Base-by-base conservation (phyloP, 2,329 filamentous ascomycete species). In the Apiospora koreana region DNA sequence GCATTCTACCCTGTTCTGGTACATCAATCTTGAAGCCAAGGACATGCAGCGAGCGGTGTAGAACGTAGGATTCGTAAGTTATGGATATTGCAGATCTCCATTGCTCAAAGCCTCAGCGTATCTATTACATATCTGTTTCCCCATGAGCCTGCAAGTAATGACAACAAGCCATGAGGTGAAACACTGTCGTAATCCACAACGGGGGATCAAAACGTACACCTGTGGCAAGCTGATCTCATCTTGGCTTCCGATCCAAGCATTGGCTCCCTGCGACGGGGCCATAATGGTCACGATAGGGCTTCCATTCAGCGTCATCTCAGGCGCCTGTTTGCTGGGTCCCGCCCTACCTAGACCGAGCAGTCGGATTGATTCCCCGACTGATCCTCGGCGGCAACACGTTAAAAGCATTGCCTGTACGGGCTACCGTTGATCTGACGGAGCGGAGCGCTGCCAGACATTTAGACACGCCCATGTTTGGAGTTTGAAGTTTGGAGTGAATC, bases 101-200 rank as follows among this genome's bases (percentile, higher is more conserved):
- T 62, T 62, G 28, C 38, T 62, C 54, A n/a, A 62, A 38, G 31
- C 31, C 54, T 67, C 65, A 67, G 42, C 42, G 12, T 46, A 35
- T 46, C 46, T 46, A 35, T 46, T 67, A 45, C 38, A 66, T 66
- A 31, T 46, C 23, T 66, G 41, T 28, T 46, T 18, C 31, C 42
- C 65, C 42, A 46, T 31, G 31, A 67, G 42, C 25, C 45, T 42
- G 42, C 65, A 67, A n/a, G 46, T 43, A 35, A 28, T 35, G 25
- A 35, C 23, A 66, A 46, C 31, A n/a, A 45, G 38, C 64, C 42
- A 54, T 68, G 70, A 75, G 74, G 74, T 82, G 81, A 83, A 83
- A 83, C 81, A 75, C 72, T 75, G 74, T 74, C 75, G 74, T 76
- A 74, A 75, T 74, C 78, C 75, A 75, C 74, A 73, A 71, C 71